Evolutionary conservation across 2,329 filamentous ascomycete species (phyloP), one percentile per base, ranked within the genome.

Genomic region (Penicillium sp.): DNA sequence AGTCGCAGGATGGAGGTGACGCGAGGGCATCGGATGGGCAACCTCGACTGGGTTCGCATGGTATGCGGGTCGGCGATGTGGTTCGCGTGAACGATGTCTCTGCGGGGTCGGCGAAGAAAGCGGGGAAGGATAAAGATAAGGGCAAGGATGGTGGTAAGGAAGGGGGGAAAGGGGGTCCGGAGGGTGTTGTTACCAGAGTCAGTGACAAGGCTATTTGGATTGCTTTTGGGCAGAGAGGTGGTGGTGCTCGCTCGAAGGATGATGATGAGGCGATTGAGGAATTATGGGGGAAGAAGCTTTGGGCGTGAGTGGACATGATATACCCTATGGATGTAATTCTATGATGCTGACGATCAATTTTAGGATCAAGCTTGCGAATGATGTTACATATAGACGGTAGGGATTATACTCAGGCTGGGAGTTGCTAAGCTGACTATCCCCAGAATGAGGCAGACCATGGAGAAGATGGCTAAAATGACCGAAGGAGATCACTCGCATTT

Each of bases 401-500:
- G 75, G 69, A 3, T 26, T 57, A n/a, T 24, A 30, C 15, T 30
- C 24, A 40, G 9, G 17, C 4, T 6, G 30, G 24, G 24, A 15
- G 37, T 24, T 38, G 9, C 44, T 5, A 56, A 70, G 57, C 61
- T 65, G 56, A 62, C 28, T 26, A 12, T 10, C 28, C 33, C 12
- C 58, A 86, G 85, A 67, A 87, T 89, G 81, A 86, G 84, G 65
- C 85, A 88, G 72, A 86, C 84, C n/a, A 88, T 89, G 85, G 82
- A 79, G 53, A 82, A 80, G 62, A 78, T 89, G 66, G 80, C 82
- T 58, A 86, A 86, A 65, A 81, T 87, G 72, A 68, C 78, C 1
- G 83, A 86, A 22, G 77, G 82, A 13, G 84, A 88, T 44, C 82
- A 86, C 68, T 84, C 85, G 4, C 78, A 82, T 24, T 83, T 89